Conservation (phyloP, 192 early-diverging fungal genomes). For the Rhizophagus sp. region DNA sequence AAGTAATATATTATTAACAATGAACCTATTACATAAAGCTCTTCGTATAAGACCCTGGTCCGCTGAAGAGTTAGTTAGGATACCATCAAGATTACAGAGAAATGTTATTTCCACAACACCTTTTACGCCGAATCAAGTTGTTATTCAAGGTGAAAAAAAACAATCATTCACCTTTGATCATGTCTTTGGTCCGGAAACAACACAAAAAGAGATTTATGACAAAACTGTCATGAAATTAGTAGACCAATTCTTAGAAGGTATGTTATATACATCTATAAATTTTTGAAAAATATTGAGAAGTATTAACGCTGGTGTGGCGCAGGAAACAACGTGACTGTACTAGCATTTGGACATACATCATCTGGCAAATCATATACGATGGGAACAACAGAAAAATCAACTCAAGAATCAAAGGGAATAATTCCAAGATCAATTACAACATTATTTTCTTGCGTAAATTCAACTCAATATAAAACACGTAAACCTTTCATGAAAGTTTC, state of each 20-base stretch:
- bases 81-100: neutral
- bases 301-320: neutral
- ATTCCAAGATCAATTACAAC: conserved; percentile 72
- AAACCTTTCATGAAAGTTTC: conserved; percentile 67
- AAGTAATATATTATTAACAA: neutral
- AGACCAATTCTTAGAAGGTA: conserved; percentile 51
- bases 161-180: conserved; percentile 64
- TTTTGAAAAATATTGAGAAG: neutral
- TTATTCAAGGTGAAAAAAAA: conserved; percentile 20
- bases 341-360: conserved; percentile 92
- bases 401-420: conserved; percentile 46
- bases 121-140: neutral
- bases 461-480: conserved; percentile 33
- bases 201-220: conserved; percentile 62
- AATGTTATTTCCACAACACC: neutral
- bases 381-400: conserved; percentile 65
- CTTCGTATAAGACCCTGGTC: conserved; percentile 4
- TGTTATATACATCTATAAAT: neutral
- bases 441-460: conserved; percentile 54
- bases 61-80: neutral
- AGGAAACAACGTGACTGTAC: conserved; percentile 94
- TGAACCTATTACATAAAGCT: neutral
- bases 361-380: conserved; percentile 96
- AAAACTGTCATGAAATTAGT: conserved; percentile 46
- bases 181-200: conserved; percentile 59